These are phyloP conservation scores for Microbotryum intermedium DNA, from an alignment of 1,284 basidiomycete genomes.

Conservation along the genomic window DNA sequence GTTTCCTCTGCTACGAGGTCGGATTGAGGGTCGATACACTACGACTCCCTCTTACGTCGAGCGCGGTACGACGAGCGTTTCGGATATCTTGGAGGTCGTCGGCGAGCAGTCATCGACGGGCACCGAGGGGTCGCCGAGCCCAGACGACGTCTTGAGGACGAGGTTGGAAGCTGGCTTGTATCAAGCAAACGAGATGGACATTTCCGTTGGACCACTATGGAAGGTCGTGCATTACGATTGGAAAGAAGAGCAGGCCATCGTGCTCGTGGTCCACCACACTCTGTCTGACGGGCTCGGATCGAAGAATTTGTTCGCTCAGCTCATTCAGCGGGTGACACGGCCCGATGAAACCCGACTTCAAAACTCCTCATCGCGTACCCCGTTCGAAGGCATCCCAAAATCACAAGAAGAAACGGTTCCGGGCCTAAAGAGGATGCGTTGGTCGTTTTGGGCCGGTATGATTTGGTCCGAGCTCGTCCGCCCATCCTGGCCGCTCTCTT, in stretches of 20 bases:
- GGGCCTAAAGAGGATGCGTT: no score
- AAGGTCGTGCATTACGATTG: neutral
- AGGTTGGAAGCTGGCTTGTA: neutral
- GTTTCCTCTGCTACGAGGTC: constrained; percentile 1
- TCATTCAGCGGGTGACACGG: neutral
- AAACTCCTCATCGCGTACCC: neutral
- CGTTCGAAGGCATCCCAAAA: no score
- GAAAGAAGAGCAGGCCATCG: neutral
- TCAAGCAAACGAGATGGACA: neutral
- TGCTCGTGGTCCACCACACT: constrained; percentile 4
- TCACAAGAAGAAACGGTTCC: no score
- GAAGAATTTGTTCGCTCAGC: constrained; percentile 13
- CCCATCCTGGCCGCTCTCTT: constrained; percentile 3
- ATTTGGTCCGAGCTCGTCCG: neutral
- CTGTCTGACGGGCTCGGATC: constrained; percentile 11
- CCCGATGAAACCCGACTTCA: neutral
- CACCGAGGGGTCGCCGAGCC: neutral
- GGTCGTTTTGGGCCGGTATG: neutral
- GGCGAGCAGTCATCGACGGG: no score
- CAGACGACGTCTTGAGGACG: neutral
- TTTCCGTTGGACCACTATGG: constrained; percentile 8
- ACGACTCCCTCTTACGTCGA: neutral
- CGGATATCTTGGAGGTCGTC: neutral
- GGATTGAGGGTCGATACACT: neutral
- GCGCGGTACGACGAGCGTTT: neutral